Evolutionary conservation across 768 basidiomycete genomes (phyloP).

Genomic region (Boletellus ananiceps): DNA sequence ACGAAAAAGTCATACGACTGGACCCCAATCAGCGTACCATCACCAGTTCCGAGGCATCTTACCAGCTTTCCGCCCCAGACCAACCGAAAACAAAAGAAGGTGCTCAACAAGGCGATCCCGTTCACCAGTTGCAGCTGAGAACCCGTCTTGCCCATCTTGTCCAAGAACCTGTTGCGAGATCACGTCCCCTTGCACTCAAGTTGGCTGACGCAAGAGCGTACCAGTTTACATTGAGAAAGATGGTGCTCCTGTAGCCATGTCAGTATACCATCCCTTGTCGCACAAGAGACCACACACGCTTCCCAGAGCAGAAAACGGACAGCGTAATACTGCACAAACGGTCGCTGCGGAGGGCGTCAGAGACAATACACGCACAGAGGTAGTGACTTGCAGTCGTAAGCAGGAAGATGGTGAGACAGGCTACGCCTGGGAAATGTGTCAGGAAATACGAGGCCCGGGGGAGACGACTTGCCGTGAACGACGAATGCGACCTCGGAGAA

Average conservation of each 20-base stretch:
- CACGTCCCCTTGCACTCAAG: background rate
- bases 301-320: constrained; percentile 83
- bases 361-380: background rate
- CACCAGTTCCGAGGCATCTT: background rate
- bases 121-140: constrained; percentile 65
- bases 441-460: background rate
- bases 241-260: constrained; percentile 54
- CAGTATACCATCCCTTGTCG: background rate
- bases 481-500: constrained; percentile 72
- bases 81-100: constrained; percentile 69
- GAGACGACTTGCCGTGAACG: constrained; percentile 52
- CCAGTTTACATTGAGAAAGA: constrained; percentile 89
- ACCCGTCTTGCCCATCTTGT: constrained; percentile 72
- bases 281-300: constrained; percentile 39
- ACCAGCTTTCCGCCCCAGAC: constrained; percentile 59
- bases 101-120: constrained; percentile 56
- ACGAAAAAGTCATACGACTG: constrained; percentile 67
- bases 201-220: constrained; percentile 28
- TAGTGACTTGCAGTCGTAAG: constrained; percentile 60
- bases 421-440: constrained; percentile 39
- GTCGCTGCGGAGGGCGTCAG: constrained; percentile 39
- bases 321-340: constrained; percentile 78
- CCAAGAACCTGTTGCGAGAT: constrained; percentile 53
- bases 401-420: constrained; percentile 61
- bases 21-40: constrained; percentile 2